Evolutionary conservation across 164 flowering plant genomes (phyloP).

Genomic region (Stephania japonica): DNA sequence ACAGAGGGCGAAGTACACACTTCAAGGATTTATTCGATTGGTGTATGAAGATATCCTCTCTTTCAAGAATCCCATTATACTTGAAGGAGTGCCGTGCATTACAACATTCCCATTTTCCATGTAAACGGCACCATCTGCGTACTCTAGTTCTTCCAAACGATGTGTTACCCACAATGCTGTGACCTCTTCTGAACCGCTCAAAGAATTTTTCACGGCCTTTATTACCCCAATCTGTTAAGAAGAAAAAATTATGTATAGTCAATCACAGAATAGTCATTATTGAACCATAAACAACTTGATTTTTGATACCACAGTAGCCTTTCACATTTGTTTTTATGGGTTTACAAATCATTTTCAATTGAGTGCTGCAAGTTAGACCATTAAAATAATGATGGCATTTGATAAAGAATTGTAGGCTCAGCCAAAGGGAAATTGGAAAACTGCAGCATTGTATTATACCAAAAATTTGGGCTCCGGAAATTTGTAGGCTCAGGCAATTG

Average conservation of each 20-base stretch:
- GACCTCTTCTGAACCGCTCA: slow-evolving; percentile 49
- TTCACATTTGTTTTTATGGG: neutral
- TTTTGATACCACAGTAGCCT: too few species aligned
- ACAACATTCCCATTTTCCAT: slow-evolving; percentile 80
- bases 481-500: too few species aligned
- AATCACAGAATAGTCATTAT: neutral
- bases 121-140: slow-evolving; percentile 93
- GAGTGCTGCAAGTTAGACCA: neutral
- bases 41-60: slow-evolving; percentile 48
- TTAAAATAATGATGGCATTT: neutral
- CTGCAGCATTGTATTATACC: neutral
- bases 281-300: neutral
- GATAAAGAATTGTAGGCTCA: neutral
- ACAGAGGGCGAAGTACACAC: neutral
- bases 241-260: neutral
- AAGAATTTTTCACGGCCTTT: slow-evolving; percentile 63
- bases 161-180: slow-evolving; percentile 97
- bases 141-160: slow-evolving; percentile 81
- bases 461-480: too few species aligned
- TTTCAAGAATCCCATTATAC: slow-evolving; percentile 36
- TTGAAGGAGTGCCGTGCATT: slow-evolving; percentile 47
- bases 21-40: slow-evolving; percentile 29
- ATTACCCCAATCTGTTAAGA: slow-evolving; percentile 63
- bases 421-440: neutral
- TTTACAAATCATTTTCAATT: neutral